Evolutionary conservation across 805 yeast genomes (phyloP), one percentile per base, ranked within the genome.

Genomic region (Gaillardinia entomophila): DNA sequence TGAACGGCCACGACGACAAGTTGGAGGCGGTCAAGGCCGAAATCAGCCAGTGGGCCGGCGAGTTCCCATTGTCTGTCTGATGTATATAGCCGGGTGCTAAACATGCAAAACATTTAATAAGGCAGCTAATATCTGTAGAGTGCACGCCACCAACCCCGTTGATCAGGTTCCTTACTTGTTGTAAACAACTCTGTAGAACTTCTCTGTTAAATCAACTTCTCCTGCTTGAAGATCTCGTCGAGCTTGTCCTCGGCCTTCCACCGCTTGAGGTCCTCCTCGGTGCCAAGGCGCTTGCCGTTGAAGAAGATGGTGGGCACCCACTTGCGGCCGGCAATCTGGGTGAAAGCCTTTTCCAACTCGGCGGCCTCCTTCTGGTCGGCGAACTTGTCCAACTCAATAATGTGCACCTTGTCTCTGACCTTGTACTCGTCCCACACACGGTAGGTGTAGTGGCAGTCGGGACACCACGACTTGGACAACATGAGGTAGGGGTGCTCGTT

Each of bases 41-140:
- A 69, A 79, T 92, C 48, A 71, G 79, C 52, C 71, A 70, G 42
- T 92, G 98, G 98, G 96, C 96, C 46, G 90, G 88, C 55, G 78
- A 75, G 52, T 84, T 73, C 73, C 92, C 94, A 40, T 64, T 66
- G 47, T 60, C 72, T 40, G 60, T 58, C 33, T 64, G 50, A 52
- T 12, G 8, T 6, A 6, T 19, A 19, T 19, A 19, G 22, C 8
- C 22, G n/a, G n/a, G n/a, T n/a, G n/a, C n/a, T n/a, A n/a, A n/a
- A n/a, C n/a, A n/a, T n/a, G n/a, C n/a, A n/a, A n/a, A n/a, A n/a
- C n/a, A n/a, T n/a, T n/a, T n/a, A n/a, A n/a, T n/a, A n/a, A n/a
- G n/a, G n/a, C n/a, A n/a, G n/a, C n/a, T n/a, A n/a, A n/a, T n/a
- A n/a, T n/a, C n/a, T n/a, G n/a, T n/a, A n/a, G n/a, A n/a, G n/a